phyloP scores from a whole-genome alignment of 257 asterid genomes.

The Solanum arcanum region DNA sequence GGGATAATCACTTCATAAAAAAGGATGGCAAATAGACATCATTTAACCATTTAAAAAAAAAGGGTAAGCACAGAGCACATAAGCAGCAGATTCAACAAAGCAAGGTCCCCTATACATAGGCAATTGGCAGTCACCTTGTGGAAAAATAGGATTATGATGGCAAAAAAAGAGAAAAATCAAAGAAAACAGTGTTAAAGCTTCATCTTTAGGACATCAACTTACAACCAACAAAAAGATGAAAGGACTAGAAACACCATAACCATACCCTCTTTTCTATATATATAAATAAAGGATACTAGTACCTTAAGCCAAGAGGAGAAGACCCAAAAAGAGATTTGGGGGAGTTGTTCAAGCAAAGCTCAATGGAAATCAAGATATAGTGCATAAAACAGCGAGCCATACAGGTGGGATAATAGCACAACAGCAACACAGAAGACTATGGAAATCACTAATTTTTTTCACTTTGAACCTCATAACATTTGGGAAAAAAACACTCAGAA shows the following conservation, averaged over 20 bases:
- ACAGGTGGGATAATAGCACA: background rate
- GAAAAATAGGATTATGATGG: background rate
- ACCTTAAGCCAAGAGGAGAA: background rate
- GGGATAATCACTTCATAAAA: background rate
- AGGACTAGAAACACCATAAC: background rate
- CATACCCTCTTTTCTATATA: background rate
- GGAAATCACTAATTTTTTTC: no score
- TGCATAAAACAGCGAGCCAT: background rate
- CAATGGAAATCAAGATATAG: background rate
- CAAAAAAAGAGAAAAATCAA: background rate
- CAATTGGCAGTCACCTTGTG: background rate
- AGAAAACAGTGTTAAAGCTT: background rate
- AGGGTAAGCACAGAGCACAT: background rate
- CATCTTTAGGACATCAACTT: background rate
- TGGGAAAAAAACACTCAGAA: background rate
- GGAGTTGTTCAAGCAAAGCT: background rate
- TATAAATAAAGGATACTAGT: background rate
- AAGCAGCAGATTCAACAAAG: background rate
- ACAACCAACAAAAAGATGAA: background rate
- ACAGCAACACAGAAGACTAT: background rate
- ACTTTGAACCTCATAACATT: no score
- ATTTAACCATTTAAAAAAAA: background rate
- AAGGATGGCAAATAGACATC: background rate
- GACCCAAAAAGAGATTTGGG: background rate
- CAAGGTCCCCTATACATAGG: background rate